Evolutionary conservation across 2,329 filamentous ascomycete genomes (phyloP), one percentile per base, ranked within the genome.

Genomic region (Phaeophleospora eucalypticola): DNA sequence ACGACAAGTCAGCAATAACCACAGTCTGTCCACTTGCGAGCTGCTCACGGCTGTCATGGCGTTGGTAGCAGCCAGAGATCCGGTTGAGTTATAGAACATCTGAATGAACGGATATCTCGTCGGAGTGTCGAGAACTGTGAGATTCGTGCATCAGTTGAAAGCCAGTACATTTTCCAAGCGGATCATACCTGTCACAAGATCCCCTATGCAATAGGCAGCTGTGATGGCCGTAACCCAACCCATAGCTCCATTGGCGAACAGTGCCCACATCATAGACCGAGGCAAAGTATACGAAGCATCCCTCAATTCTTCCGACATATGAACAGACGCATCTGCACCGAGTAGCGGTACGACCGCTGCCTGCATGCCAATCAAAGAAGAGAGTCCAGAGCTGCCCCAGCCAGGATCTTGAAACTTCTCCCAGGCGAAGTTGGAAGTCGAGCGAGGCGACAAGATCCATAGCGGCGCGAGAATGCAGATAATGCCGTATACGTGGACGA

Each of bases 401-500:
- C 50, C 50, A 14, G 46, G 43, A 21, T 52, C 44, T 36, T 41
- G 40, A 10, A 46, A 49, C 3, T 27, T 27, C n/a, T 18, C n/a
- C 50, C 50, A 52, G 3, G 47, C 45, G 36, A 43, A 48, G 2
- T 43, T 21, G 14, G 45, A 43, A 3, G 34, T 43, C 3, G 45
- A 39, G 16, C 45, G 33, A 17, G 40, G 40, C 2, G 42, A 46
- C 48, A 74, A 62, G 2, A 68, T 62, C 36, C 67, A 60, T 3
- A 76, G 56, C 0, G 71, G 67, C 7, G 36, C 45, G 4, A 77
- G 56, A 41, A 76, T 71, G 1, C 68, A 73, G 41, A 77, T 74
- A 58, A 76, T 76, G 4, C 74, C 74, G 12, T 73, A 58, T 12
- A 76, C 61, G 43, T 77, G 74, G 4, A 77, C 57, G 18, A 74